A percentile compares a stretch with the other conserved stretches of the same genome.
Conservation (phyloP, 2,329 filamentous ascomycete genomes). For the Exophiala dermatitidis region DNA sequence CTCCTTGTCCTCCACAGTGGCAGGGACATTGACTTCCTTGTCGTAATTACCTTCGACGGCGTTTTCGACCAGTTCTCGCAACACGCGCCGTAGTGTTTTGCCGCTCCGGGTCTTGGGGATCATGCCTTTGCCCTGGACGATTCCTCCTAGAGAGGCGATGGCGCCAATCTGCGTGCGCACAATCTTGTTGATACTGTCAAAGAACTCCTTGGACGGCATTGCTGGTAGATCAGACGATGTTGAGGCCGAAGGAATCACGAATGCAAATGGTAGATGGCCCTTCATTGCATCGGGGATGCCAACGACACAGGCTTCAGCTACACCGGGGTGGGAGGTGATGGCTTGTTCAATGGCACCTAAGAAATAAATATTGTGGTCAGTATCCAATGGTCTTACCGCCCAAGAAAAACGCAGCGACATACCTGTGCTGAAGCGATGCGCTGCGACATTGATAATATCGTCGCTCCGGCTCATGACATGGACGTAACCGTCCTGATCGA, state of each 20-base stretch:
- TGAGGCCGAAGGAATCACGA: conserved; percentile 55
- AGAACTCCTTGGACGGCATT: conserved; percentile 37
- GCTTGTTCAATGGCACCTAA: conserved; percentile 83
- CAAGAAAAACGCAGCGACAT: conserved; percentile 30
- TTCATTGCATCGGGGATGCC: conserved; percentile 80
- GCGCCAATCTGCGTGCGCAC: conserved; percentile 77
- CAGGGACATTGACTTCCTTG: conserved; percentile 65
- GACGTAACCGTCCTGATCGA: conserved; percentile 65
- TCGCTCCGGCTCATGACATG: conserved; percentile 61
- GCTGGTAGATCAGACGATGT: conserved; percentile 35
- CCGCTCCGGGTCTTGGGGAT: conserved; percentile 90
- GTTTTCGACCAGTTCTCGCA: conserved; percentile 79
- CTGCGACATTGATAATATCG: conserved; percentile 93
- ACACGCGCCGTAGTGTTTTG: conserved; percentile 75
- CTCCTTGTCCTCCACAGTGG: conserved; percentile 73
- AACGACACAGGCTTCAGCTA: conserved; percentile 81
- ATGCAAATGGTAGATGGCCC: conserved; percentile 86
- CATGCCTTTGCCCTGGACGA: conserved; percentile 76
- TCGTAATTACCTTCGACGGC: conserved; percentile 66
- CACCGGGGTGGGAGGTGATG: conserved; percentile 67
- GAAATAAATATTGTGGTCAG: conserved; percentile 1
- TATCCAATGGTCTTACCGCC: not conserved
- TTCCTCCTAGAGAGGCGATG: conserved; percentile 77
- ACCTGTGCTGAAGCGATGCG: conserved; percentile 84
- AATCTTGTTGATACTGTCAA: conserved; percentile 41